phyloP scores from a whole-genome alignment of 371 early-diverging fungal species.

The Mortierella sp. region DNA sequence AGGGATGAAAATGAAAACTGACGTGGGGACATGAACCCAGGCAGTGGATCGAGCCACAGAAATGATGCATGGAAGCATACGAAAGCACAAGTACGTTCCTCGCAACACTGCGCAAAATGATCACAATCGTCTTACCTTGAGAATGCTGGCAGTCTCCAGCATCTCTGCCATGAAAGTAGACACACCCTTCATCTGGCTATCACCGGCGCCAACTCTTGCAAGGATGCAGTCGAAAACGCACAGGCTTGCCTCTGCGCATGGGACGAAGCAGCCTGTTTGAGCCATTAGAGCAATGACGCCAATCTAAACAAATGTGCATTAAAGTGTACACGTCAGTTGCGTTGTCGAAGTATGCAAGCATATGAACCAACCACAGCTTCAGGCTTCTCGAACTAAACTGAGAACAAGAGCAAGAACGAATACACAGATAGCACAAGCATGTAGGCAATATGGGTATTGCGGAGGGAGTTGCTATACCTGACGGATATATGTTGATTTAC shows the following conservation, averaged over 20 bases:
- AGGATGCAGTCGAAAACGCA: constrained; percentile 94
- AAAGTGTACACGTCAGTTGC: no score
- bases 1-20: no score
- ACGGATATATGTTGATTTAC: constrained; percentile 97
- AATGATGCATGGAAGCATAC: no score
- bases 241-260: constrained; percentile 85
- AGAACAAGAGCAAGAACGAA: constrained; percentile 9
- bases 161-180: constrained; percentile 99
- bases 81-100: not conserved
- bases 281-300: constrained; percentile 97
- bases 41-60: no score
- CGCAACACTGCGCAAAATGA: not conserved
- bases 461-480: constrained; percentile 66
- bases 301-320: no score
- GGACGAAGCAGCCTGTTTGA: constrained; percentile 98
- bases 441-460: no score
- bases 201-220: constrained; percentile 97
- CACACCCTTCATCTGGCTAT: constrained; percentile 92
- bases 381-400: constrained; percentile 13
- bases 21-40: no score
- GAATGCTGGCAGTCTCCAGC: constrained; percentile 96
- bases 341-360: no score
- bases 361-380: no score
- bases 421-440: not conserved
- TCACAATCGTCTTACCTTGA: constrained; percentile 66